Evolutionary conservation across 768 basidiomycete genomes (phyloP).

Genomic region (Suillus americanus): DNA sequence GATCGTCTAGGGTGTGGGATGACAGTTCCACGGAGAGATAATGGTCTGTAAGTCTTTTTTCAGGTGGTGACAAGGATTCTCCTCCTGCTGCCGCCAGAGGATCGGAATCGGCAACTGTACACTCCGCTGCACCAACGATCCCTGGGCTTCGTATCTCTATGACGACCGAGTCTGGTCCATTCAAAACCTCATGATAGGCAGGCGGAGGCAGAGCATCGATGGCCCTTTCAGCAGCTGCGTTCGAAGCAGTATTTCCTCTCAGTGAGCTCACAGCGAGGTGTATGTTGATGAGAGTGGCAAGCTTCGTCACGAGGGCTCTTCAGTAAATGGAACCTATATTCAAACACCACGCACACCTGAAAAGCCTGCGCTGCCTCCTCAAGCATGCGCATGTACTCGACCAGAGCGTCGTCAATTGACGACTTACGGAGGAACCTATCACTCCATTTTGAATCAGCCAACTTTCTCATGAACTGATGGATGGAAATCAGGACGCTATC

Average conservation of each 20-base stretch:
- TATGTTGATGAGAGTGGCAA: constrained; percentile 47
- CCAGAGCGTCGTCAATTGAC: constrained; percentile 40
- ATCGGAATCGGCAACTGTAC: neutral
- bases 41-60: constrained; percentile 16
- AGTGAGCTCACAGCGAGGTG: constrained; percentile 38
- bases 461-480: constrained; percentile 37
- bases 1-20: constrained; percentile 25
- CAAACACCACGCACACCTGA: constrained; percentile 32
- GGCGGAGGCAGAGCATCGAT: constrained; percentile 23
- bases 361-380: constrained; percentile 48
- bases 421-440: constrained; percentile 39
- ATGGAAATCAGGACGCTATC: constrained; percentile 40
- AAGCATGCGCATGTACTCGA: constrained; percentile 31
- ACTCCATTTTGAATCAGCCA: constrained; percentile 42
- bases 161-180: neutral
- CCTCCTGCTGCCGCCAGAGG: constrained; percentile 10
- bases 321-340: neutral
- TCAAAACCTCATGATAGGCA: constrained; percentile 5
- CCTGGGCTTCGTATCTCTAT: constrained; percentile 7
- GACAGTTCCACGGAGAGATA: constrained; percentile 23
- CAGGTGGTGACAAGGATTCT: constrained; percentile 21
- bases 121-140: neutral
- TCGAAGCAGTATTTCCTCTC: neutral
- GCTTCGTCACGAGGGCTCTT: constrained; percentile 24
- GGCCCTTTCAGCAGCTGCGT: neutral